Conservation (phyloP, 148 eudicot genomes). For the Vaccinium vitisidaea region DNA sequence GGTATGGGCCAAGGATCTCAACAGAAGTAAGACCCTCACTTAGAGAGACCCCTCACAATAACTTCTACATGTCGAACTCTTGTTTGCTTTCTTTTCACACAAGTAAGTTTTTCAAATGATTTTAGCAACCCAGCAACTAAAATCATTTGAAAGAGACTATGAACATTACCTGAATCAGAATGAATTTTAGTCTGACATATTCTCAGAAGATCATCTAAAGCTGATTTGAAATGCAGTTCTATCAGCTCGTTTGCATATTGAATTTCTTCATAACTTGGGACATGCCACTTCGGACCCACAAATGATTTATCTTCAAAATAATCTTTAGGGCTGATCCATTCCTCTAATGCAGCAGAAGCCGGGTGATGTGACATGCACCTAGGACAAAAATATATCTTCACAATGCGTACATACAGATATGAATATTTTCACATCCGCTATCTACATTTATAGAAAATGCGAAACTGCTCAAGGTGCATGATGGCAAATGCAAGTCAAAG, state of each 20-base stretch:
- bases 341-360: conserved; percentile 63
- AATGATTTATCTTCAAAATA: conserved; percentile 45
- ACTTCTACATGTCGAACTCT: background rate
- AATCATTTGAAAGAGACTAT: background rate
- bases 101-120: too few species aligned
- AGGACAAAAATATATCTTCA: conserved; percentile 11
- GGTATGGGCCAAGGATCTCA: conserved; percentile 1
- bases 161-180: conserved; percentile 72
- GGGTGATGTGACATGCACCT: conserved; percentile 78
- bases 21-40: background rate
- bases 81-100: background rate
- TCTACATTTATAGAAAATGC: background rate
- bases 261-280: conserved; percentile 73
- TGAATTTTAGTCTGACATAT: conserved; percentile 79
- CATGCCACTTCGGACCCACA: conserved; percentile 83
- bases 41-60: background rate
- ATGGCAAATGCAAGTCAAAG: background rate
- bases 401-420: background rate
- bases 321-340: conserved; percentile 86
- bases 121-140: too few species aligned
- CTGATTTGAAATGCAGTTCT: conserved; percentile 72
- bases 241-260: conserved; percentile 87
- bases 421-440: background rate
- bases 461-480: background rate
- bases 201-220: conserved; percentile 72